These are phyloP conservation scores for Pittosporum tobira DNA, from an alignment of 129 eudicot species.

Conservation along the genomic window DNA sequence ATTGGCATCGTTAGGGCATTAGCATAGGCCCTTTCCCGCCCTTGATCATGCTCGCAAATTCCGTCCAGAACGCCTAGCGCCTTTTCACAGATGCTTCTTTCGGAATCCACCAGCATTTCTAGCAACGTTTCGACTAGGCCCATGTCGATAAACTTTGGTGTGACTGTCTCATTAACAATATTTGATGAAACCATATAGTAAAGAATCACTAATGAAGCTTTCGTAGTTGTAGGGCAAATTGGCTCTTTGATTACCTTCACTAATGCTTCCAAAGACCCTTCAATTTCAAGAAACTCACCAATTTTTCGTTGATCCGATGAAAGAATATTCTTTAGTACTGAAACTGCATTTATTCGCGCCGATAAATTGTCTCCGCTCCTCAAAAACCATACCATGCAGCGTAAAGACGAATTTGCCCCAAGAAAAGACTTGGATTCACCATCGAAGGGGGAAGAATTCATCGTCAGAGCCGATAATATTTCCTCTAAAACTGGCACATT, in stretches of 20 bases:
- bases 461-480: slow-evolving; percentile 33
- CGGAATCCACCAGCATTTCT: slow-evolving; percentile 48
- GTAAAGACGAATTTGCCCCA: slow-evolving; percentile 30
- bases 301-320: slow-evolving; percentile 25
- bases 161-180: slow-evolving; percentile 17
- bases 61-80: slow-evolving; percentile 50
- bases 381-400: slow-evolving; percentile 26
- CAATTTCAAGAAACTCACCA: slow-evolving; percentile 20
- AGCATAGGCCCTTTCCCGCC: slow-evolving; percentile 32
- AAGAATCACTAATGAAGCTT: slow-evolving; percentile 37
- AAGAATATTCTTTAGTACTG: slow-evolving; percentile 29
- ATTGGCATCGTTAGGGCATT: slow-evolving; percentile 49
- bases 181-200: slow-evolving; percentile 42
- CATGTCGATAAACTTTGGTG: slow-evolving; percentile 21
- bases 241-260: slow-evolving; percentile 43
- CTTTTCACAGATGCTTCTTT: slow-evolving; percentile 39
- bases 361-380: slow-evolving; percentile 40
- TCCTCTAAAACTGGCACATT: slow-evolving; percentile 30
- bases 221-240: slow-evolving; percentile 46
- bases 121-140: slow-evolving; percentile 36
- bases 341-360: slow-evolving; percentile 35
- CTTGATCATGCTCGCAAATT: slow-evolving; percentile 38
- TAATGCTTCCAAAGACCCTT: slow-evolving; percentile 43
- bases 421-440: slow-evolving; percentile 26
- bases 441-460: slow-evolving; percentile 31